Percentiles rank a stretch among this genome's conserved stretches.
These are phyloP conservation scores for Cynara cardunculus DNA, from an alignment of 129 eudicot genomes.

Conservation along the genomic window DNA sequence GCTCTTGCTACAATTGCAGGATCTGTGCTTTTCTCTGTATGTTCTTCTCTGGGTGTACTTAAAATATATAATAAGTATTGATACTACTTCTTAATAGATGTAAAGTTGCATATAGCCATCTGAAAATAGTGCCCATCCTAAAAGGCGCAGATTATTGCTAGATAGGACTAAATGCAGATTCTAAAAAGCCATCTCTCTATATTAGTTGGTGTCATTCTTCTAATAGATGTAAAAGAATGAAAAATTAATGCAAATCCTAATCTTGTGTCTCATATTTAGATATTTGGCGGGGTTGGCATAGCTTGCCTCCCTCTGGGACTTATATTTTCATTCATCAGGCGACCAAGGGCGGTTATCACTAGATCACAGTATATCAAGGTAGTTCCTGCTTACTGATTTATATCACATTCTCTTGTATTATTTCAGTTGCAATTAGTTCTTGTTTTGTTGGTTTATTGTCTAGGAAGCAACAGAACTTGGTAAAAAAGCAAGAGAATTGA, in stretches of 20 bases:
- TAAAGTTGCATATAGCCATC: background rate
- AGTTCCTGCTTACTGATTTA: constrained; percentile 10
- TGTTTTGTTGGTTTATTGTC: constrained; percentile 7
- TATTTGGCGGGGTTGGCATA: constrained; percentile 99
- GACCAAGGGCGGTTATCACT: constrained; percentile 94
- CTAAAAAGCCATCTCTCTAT: background rate
- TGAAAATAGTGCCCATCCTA: background rate
- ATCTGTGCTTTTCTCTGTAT: constrained; percentile 90
- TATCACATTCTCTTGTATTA: constrained; percentile 1
- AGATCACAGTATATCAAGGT: constrained; percentile 99
- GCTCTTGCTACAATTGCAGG: constrained; percentile 96
- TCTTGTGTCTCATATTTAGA: constrained; percentile 40
- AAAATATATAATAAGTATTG: background rate
- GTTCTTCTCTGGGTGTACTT: constrained; percentile 13
- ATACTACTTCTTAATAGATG: background rate
- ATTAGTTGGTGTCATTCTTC: background rate
- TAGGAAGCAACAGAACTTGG: constrained; percentile 98
- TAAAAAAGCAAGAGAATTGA: constrained; percentile 88
- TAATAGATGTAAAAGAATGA: background rate
- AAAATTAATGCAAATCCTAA: constrained; percentile 7
- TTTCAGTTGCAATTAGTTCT: background rate
- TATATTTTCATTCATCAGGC: constrained; percentile 79
- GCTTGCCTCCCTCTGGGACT: constrained; percentile 95
- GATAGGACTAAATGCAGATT: background rate
- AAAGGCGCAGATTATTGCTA: background rate